Conservation (phyloP, 1,284 basidiomycete species). For the Thecaphora thlaspeos region DNA sequence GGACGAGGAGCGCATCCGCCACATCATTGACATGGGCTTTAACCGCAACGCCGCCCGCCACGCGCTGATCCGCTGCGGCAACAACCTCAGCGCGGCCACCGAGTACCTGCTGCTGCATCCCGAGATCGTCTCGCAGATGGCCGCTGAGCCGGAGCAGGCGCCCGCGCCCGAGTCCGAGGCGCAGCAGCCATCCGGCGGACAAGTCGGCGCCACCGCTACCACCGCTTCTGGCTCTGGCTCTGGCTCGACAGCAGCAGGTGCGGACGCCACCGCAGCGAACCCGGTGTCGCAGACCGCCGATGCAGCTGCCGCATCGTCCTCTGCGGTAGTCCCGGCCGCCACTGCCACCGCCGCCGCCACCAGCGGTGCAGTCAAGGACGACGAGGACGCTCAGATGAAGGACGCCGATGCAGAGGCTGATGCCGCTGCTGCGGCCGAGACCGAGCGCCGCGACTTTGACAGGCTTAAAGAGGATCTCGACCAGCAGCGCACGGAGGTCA, state of each 20-base stretch:
- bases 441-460: neutral
- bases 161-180: too few species aligned
- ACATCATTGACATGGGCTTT: slow-evolving; percentile 96
- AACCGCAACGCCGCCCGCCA: slow-evolving; percentile 77
- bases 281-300: too few species aligned
- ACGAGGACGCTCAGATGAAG: slow-evolving; percentile 18
- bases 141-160: slow-evolving; percentile 10
- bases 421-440: too few species aligned
- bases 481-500: slow-evolving; percentile 61
- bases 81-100: slow-evolving; percentile 85
- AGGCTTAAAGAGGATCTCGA: slow-evolving; percentile 8
- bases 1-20: slow-evolving; percentile 65
- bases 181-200: too few species aligned
- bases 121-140: slow-evolving; percentile 34
- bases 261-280: too few species aligned
- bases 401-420: slow-evolving; percentile 12
- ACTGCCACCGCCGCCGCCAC: slow-evolving; percentile 5
- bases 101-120: slow-evolving; percentile 72
- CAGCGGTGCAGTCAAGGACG: slow-evolving; percentile 36
- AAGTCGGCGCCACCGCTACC: too few species aligned
- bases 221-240: slow-evolving; percentile 6
- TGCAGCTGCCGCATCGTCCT: too few species aligned
- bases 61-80: slow-evolving; percentile 78
- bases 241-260: slow-evolving; percentile 4
- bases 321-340: slow-evolving; percentile 49